Percentiles rank a stretch among this genome's conserved stretches.
phyloP scores from a whole-genome alignment of 1,284 basidiomycete genomes.

The Stygiomarasmius scandens region DNA sequence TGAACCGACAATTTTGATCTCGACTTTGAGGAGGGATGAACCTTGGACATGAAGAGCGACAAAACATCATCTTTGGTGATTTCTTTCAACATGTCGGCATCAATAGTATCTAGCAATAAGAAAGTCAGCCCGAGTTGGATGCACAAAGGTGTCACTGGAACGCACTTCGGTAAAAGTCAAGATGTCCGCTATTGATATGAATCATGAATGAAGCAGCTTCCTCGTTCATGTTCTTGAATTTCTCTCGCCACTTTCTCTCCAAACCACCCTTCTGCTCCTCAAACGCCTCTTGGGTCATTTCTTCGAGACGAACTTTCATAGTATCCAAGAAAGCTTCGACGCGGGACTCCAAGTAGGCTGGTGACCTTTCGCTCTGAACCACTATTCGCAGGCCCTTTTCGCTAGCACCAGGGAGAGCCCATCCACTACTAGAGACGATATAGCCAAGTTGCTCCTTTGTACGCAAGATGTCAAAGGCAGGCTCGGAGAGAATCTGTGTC shows the following conservation, averaged over 20 bases:
- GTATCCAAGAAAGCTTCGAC: constrained; percentile 75
- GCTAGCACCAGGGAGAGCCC: constrained; percentile 61
- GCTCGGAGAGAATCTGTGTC: constrained; percentile 83
- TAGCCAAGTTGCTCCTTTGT: constrained; percentile 98
- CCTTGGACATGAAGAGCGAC: constrained; percentile 69
- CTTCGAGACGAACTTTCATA: constrained; percentile 50
- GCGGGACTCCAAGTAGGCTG: constrained; percentile 86
- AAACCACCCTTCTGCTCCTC: constrained; percentile 54
- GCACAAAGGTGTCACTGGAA: constrained; percentile 2
- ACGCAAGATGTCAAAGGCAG: constrained; percentile 92
- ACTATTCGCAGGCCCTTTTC: constrained; percentile 84
- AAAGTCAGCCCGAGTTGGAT: constrained; percentile 8
- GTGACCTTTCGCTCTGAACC: constrained; percentile 87
- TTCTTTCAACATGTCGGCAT: constrained; percentile 63
- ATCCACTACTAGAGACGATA: constrained; percentile 68
- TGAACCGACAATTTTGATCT: constrained; percentile 86
- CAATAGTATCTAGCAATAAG: constrained; percentile 56
- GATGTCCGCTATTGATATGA: constrained; percentile 76
- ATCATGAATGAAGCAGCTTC: constrained; percentile 76
- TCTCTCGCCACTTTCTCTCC: constrained; percentile 56
- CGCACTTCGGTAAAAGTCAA: constrained; percentile 68
- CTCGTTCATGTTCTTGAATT: constrained; percentile 69
- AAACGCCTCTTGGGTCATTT: constrained; percentile 56
- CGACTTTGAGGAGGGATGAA: constrained; percentile 71
- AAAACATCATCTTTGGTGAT: constrained; percentile 82